Evolutionary conservation across 495 filamentous ascomycete species (phyloP).

Genomic region (Aspergillus indologenus): DNA sequence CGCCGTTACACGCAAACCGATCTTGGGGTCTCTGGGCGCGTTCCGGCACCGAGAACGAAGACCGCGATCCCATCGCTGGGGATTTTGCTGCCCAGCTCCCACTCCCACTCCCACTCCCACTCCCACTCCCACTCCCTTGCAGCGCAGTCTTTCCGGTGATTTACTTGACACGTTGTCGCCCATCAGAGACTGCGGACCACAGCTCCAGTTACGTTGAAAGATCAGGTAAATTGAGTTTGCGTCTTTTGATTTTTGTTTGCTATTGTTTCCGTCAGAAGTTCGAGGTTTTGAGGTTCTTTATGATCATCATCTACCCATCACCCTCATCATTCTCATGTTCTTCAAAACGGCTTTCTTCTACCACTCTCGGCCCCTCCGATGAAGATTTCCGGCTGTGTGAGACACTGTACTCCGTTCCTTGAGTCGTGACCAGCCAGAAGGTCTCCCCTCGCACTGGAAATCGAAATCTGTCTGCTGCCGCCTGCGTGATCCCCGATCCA

Average conservation of each 20-base stretch:
- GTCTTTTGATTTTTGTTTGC: conserved; percentile 6
- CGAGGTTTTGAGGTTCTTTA: too few species aligned
- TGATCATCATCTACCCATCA: too few species aligned
- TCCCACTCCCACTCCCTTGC: conserved; percentile 21
- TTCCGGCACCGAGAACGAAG: not conserved
- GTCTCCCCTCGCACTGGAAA: not conserved
- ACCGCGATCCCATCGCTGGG: conserved; percentile 1
- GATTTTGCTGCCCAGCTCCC: conserved; percentile 11
- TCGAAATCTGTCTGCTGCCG: not conserved
- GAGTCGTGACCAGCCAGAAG: not conserved
- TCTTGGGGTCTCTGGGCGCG: not conserved
- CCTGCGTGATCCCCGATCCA: conserved; percentile 5
- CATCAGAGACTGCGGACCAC: too few species aligned
- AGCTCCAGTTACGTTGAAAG: conserved; percentile 10
- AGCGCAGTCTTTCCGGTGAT: conserved; percentile 17
- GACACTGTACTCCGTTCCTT: not conserved
- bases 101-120: conserved; percentile 9
- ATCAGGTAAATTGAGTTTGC: conserved; percentile 9
- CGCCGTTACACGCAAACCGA: conserved; percentile 1
- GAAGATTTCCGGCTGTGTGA: too few species aligned
- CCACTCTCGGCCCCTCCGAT: too few species aligned
- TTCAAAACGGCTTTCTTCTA: not conserved
- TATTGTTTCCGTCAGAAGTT: conserved; percentile 1
- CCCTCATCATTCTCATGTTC: conserved; percentile 1
- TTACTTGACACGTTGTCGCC: conserved; percentile 19